Evolutionary conservation across 192 early-diverging fungal species (phyloP), one percentile per base, ranked within the genome.

Genomic region (Fimicolochytrium jonesii): DNA sequence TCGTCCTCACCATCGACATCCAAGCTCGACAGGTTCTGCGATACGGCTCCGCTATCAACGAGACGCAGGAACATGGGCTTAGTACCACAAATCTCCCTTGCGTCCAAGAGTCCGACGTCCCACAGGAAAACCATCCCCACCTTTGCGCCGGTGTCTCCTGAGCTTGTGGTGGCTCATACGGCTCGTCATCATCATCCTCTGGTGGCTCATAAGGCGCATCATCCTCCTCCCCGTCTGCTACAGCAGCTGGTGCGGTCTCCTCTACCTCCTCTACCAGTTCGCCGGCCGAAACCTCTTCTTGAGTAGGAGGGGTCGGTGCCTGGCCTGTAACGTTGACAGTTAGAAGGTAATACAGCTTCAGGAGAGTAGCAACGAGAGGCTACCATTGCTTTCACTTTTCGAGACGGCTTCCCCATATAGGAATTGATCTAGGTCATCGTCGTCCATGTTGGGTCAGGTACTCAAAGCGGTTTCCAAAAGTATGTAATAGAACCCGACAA

Each of bases 1-100:
- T 74, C 72, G 39, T 78, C 75, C 10, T 79, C 79, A 5, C n/a
- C n/a, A n/a, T n/a, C n/a, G n/a, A n/a, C n/a, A n/a, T n/a, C n/a
- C n/a, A n/a, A n/a, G n/a, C n/a, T 84, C 78, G 5, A 79, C 81
- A 4, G 76, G 77, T 23, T 77, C 70, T 13, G 18, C 7, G 11
- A 23, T 39, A 2, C 15, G 23, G 2, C 39, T 10, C n/a, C 2
- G 17, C n/a, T 28, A 5, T 6, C 28, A 22, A 25, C 3, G 28
- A n/a, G 4, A 17, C 3, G 4, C 41, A 59, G 18, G 9, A 5
- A 29, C 36, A n/a, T n/a, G n/a, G n/a, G n/a, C n/a, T n/a, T n/a
- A n/a, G n/a, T n/a, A n/a, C n/a, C n/a, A n/a, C 48, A 26, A 53
- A 9, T 35, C 25, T 33, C 32, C 4, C 53, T 50, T 4, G 48